Evolutionary conservation across 257 asterid species (phyloP).

Genomic region (Ilex asprella): DNA sequence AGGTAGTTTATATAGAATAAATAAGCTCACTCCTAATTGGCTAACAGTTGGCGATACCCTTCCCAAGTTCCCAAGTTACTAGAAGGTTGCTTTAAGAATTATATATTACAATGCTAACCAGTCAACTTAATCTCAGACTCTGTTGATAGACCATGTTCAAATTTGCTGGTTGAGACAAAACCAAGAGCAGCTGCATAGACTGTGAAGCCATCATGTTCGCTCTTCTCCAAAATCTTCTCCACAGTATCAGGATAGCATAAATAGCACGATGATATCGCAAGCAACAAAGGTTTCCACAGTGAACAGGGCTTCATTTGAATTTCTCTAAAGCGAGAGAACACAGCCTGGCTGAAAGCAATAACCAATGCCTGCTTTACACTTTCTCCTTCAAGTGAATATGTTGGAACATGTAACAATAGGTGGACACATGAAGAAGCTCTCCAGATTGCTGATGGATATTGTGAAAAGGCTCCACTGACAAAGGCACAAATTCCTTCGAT

Average conservation of each 20-base stretch:
- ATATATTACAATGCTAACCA: conserved; percentile 18
- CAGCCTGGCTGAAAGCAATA: conserved; percentile 22
- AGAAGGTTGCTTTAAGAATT: neutral
- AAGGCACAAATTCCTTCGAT: conserved; percentile 36
- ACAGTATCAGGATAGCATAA: conserved; percentile 30
- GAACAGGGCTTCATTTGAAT: conserved; percentile 20
- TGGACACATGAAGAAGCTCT: conserved; percentile 40
- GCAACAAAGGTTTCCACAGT: conserved; percentile 38
- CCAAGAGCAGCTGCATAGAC: conserved; percentile 23
- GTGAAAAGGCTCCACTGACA: conserved; percentile 28
- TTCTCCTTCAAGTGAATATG: conserved; percentile 23
- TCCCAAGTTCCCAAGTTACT: no score
- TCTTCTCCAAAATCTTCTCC: conserved; percentile 20
- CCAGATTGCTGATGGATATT: conserved; percentile 36
- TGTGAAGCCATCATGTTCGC: conserved; percentile 24
- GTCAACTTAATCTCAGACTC: conserved; percentile 30
- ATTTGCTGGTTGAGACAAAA: conserved; percentile 24
- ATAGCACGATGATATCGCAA: conserved; percentile 31
- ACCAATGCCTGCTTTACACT: conserved; percentile 26
- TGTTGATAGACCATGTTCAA: conserved; percentile 24
- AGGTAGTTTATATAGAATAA: neutral
- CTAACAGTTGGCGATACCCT: no score
- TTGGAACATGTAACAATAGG: conserved; percentile 24
- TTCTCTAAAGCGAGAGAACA: conserved; percentile 31
- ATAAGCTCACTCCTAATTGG: no score